These are phyloP conservation scores for Corrigiola litoralis DNA, from an alignment of 179 eudicot species.

Conservation along the genomic window DNA sequence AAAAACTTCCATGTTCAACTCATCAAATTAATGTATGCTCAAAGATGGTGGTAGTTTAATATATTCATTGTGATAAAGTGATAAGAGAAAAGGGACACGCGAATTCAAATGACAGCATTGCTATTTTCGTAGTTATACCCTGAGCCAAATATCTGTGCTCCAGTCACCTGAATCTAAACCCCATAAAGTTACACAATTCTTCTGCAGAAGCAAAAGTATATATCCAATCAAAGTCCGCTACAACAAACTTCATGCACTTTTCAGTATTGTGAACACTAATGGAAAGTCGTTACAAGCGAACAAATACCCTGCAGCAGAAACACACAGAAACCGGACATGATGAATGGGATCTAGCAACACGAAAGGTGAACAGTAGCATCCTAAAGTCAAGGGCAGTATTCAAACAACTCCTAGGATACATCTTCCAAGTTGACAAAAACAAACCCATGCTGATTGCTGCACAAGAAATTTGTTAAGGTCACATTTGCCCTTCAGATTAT, in stretches of 20 bases:
- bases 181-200: too few species aligned
- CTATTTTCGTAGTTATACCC: too few species aligned
- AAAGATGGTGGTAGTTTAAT: too few species aligned
- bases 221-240: not conserved
- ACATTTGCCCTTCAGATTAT: not conserved
- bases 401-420: not conserved
- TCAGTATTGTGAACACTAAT: not conserved
- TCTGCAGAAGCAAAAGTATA: not conserved
- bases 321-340: slow-evolving; percentile 4
- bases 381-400: slow-evolving; percentile 11
- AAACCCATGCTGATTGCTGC: not conserved
- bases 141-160: not conserved
- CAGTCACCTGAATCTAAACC: not conserved
- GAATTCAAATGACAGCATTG: not conserved
- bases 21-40: not conserved
- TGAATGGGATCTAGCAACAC: not conserved
- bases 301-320: not conserved
- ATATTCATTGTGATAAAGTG: not conserved
- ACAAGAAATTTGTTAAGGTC: not conserved
- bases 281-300: not conserved
- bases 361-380: not conserved
- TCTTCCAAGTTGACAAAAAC: not conserved
- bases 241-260: not conserved
- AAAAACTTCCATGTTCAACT: not conserved
- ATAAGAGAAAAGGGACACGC: not conserved